Evolutionary conservation across 306 rosid genomes (phyloP).

Genomic region (Cucumis cinereus): DNA sequence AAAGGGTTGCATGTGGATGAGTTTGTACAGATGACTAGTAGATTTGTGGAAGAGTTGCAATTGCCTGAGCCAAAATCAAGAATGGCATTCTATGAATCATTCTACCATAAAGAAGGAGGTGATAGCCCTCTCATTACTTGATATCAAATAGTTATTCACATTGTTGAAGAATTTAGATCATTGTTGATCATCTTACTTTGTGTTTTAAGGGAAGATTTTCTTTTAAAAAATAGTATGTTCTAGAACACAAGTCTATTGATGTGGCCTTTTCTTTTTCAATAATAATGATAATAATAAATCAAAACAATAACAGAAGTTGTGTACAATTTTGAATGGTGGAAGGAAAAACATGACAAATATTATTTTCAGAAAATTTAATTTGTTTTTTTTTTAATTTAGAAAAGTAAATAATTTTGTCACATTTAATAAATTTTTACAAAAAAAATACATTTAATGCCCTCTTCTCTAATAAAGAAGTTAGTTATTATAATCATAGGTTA

Average conservation of each 20-base stretch:
- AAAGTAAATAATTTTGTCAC: no score
- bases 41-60: slow-evolving; percentile 47
- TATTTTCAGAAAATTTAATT: no score
- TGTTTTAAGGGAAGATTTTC: background rate
- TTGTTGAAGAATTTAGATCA: background rate
- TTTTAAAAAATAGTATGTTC: no score
- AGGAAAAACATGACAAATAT: background rate
- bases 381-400: no score
- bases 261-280: background rate
- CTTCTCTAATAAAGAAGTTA: no score
- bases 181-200: background rate
- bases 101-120: slow-evolving; percentile 33
- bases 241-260: background rate
- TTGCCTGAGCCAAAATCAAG: slow-evolving; percentile 66
- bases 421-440: no score
- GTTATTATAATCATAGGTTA: no score
- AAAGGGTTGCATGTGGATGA: slow-evolving; percentile 43
- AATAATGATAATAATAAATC: no score
- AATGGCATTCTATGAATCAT: slow-evolving; percentile 55
- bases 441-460: no score
- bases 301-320: background rate
- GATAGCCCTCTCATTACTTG: slow-evolving; percentile 23
- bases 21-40: slow-evolving; percentile 56
- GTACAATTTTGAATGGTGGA: background rate
- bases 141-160: background rate